Evolutionary conservation across 208 protist genomes (phyloP), one percentile per base, ranked within the genome.

Genomic region (Crithidia thermophila): DNA sequence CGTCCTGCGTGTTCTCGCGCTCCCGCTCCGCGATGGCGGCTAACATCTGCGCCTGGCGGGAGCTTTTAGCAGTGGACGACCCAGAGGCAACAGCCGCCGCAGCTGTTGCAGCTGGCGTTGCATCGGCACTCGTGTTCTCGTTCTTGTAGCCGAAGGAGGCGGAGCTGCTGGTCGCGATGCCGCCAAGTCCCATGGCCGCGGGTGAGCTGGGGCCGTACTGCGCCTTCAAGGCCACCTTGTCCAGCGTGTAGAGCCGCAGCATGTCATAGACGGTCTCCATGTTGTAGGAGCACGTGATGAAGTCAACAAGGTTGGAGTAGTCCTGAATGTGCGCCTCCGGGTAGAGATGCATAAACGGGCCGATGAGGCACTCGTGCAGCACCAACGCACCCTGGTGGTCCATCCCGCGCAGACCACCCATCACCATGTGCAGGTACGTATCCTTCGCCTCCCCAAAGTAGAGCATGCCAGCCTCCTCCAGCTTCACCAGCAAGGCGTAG

Each of bases 251-350:
- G 56, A 97, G 83, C 5, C 82, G 80, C 55, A 88, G 94, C 28
- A 97, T 72, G 68, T 97, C 93, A 69, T 95, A 97, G 14, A 95
- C 87, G 14, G 93, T 97, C 68, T 97, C 90, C 90, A 97, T 93
- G 58, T 97, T 97, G 72, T 97, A 97, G 13, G 77, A 53, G 73
- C 89, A 97, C 11, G 90, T 90, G 34, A 95, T 76, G 65, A 95
- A 95, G 69, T 97, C 90, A 23, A 94, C 77, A 4, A 97, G 71
- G 67, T 95, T 95, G n/a, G 88, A 94, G 63, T 79, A 94, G 65
- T 95, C 86, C 63, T 95, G 88, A 47, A 95, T 94, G 73, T 94
- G 88, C 5, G 74, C 90, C 45, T 94, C 79, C 47, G 93, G 93
- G 76, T 88, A 97, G 28, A 97, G 77, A 1, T 84, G 90, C 63